phyloP scores from a whole-genome alignment of 2,329 filamentous ascomycete species.

The Beauveria caledonica region DNA sequence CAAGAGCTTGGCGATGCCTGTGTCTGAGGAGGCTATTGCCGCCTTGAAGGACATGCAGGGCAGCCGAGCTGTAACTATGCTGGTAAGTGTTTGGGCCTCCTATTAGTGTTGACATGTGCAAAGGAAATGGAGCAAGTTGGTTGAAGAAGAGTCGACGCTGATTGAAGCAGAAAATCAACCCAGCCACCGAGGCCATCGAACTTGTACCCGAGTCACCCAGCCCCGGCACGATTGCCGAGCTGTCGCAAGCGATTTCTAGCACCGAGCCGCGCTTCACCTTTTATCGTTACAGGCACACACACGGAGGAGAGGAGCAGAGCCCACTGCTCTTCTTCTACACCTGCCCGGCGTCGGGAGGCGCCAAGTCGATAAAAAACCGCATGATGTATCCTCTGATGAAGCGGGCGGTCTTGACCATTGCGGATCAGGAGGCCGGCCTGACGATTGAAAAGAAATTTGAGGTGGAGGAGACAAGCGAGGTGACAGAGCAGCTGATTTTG shows the following conservation, averaged over 20 bases:
- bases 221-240: constrained; percentile 47
- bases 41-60: constrained; percentile 54
- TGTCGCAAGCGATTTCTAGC: constrained; percentile 52
- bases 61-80: constrained; percentile 50
- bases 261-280: constrained; percentile 71
- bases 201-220: constrained; percentile 47
- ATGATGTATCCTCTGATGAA: constrained; percentile 77
- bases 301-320: constrained; percentile 42
- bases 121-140: background rate
- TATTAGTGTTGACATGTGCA: too few relatives aligned
- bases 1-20: constrained; percentile 48
- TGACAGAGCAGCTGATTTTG: constrained; percentile 57
- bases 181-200: constrained; percentile 59
- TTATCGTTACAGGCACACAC: constrained; percentile 57
- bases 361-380: constrained; percentile 67
- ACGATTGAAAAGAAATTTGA: constrained; percentile 63
- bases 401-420: constrained; percentile 56
- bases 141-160: background rate
- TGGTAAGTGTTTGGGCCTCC: constrained; percentile 40
- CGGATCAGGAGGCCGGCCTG: constrained; percentile 57
- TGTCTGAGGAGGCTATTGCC: constrained; percentile 54
- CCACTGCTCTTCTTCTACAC: constrained; percentile 77
- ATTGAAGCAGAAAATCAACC: constrained; percentile 57
- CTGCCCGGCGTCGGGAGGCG: constrained; percentile 57
- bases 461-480: constrained; percentile 59